phyloP scores from a whole-genome alignment of 1,284 basidiomycete species.

The Taiwanofungus camphoratus region DNA sequence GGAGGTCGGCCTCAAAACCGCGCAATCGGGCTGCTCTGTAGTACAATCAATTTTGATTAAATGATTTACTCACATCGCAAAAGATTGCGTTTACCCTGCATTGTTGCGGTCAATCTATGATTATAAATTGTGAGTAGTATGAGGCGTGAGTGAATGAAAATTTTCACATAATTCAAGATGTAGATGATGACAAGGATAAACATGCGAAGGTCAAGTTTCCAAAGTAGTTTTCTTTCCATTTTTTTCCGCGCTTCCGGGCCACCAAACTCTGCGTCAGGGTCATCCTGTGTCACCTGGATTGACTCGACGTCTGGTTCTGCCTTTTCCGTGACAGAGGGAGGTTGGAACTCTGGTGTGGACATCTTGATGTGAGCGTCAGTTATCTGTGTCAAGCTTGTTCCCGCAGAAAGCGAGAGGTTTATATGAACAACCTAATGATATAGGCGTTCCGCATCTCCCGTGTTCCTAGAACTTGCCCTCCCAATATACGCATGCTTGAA shows the following conservation, averaged over 20 bases:
- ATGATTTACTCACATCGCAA: neutral
- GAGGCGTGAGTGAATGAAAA: constrained; percentile 1
- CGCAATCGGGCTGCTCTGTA: constrained; percentile 57
- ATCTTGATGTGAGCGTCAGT: neutral
- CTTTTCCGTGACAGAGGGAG: constrained; percentile 12
- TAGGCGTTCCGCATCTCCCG: neutral
- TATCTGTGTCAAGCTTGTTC: neutral
- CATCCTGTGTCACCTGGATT: constrained; percentile 12
- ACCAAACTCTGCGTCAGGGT: constrained; percentile 36
- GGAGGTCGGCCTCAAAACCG: constrained; percentile 67
- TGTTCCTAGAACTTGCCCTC: no score
- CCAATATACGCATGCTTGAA: neutral
- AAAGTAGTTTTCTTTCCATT: constrained; percentile 48
- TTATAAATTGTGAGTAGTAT: constrained; percentile 14
- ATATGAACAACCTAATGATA: no score
- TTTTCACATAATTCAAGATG: constrained; percentile 57
- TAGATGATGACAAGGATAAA: constrained; percentile 62
- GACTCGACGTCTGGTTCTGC: constrained; percentile 2
- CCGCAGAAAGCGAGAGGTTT: no score
- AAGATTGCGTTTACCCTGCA: constrained; percentile 38
- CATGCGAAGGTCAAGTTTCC: constrained; percentile 61
- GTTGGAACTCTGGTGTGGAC: neutral
- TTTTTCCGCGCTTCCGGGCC: constrained; percentile 34
- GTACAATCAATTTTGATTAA: neutral
- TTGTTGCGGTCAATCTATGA: constrained; percentile 62